Evolutionary conservation across 345 rosid species (phyloP), one percentile per base, ranked within the genome.

Genomic region (Eucalyptus camaldulensis): DNA sequence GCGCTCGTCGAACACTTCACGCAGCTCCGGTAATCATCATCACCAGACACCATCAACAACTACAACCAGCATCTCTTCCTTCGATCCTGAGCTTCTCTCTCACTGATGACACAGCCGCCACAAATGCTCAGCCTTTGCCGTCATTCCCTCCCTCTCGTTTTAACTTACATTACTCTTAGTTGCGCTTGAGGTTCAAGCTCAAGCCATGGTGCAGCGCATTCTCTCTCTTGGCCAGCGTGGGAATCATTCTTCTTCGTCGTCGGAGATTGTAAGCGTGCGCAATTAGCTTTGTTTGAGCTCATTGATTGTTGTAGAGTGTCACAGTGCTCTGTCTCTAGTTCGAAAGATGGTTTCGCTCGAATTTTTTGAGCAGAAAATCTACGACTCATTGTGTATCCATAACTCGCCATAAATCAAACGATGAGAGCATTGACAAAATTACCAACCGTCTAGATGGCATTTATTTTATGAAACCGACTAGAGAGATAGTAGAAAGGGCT

Each of bases 81-180:
- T 67, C 40, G 19, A n/a, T 67, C 10, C 40, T 17, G 76, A 31
- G 76, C 37, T 31, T 67, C 76, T 67, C 76, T 67, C 76, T 67
- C 76, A 15, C 76, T 33, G 19, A 67, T 33, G 10, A 62, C 33
- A 62, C 72, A 4, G 15, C 80, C 80, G 27, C 88, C 89, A 80
- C 31, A 22, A 88, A 81, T 49, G 22, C 40, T 90, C 93, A 91
- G 49, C 90, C 80, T 51, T 92, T 89, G 90, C 93, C 88, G 49
- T 85, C 90, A 88, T 19, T 47, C 56, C 45, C 6, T 56, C 62
- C 90, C 19, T 51, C 50, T 85, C 21, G 53, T 27, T 83, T 86
- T 65, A 58, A 56, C 49, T 85, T 91, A 65, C 88, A 89, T 86
- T 92, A 62, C 65, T 83, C 87, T n/a, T 88, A 76, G 43, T 27